Base-by-base conservation (phyloP, 176 grass and related monocot species). In the Typha latifolia region DNA sequence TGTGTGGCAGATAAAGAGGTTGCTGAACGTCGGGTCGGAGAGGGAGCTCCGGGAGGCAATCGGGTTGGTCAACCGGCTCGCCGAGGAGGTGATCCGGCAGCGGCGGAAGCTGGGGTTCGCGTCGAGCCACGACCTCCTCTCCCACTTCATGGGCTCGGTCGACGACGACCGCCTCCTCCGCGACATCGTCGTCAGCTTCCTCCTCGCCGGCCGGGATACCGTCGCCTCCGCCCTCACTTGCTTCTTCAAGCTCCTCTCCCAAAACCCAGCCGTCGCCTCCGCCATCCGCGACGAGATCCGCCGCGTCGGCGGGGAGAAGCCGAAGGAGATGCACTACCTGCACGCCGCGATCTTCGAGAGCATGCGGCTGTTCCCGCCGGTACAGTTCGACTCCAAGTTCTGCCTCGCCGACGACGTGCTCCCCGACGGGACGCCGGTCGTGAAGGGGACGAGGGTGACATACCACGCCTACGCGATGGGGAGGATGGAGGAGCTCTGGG, bases 241-340 rank as follows among this genome's bases (percentile, higher is more conserved):
- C 76, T 90, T 90, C 53, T 84, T 84, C 68, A 78, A 74, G 75
- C 56, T 78, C 55, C 61, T 84, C 16, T 82, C 72, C 1, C 48
- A 66, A n/a, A 51, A 19, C 8, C 72, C 72, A 15, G 80, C 71
- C 43, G 66, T 82, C 3, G 80, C 78, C 0, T 62, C 74, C 4
- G 61, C 74, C 57, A 66, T 95, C 67, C 79, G 85, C 50, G 12
- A 37, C 49, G 15, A 94, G 77, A 84, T 76, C 31, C 66, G 78
- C 27, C 51, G 68, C 7, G 69, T 74, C 43, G 81, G 78, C 1
- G 81, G 67, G 15, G 19, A 18, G 2, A 75, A 68, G 24, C 74
- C 78, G 12, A 26, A 63, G 4, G 81, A 78, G 20, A 83, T 83
- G 81, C 65, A 69, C 43, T 83, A 83, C 62, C 29, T 83, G 18